Evolutionary conservation across 2,329 filamentous ascomycete genomes (phyloP), one percentile per base, ranked within the genome.

Genomic region (Fusarium chuoi): DNA sequence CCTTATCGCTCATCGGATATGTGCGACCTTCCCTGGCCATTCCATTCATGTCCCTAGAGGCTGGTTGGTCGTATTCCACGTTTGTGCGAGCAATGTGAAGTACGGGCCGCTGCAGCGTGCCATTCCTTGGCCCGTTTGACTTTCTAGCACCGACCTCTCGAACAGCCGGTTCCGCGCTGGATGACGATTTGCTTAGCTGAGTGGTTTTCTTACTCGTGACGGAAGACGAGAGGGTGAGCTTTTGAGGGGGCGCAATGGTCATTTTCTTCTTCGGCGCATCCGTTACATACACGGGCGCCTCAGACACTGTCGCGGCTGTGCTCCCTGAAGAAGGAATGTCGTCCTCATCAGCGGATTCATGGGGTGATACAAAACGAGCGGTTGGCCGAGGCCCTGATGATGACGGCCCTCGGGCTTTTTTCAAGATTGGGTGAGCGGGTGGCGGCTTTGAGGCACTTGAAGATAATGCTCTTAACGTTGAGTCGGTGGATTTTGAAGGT

Each of bases 351-450:
- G 84, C 84, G 38, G 87, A 87, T 36, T 83, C 84, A 38, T 85
- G 85, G 5, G 89, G 89, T 22, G 88, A 88, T 13, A 87, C 85
- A 74, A 91, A 91, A n/a, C 89, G 87, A 61, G 89, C 89, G 14
- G 88, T 90, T n/a, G 88, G 89, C 26, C 87, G 85, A 18, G 88
- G 86, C 10, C 88, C 87, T 22, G 84, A 85, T 26, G 83, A 81
- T 36, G 88, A 88, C 64, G 88, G 87, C 20, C 86, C 86, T 75
- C 87, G 85, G 49, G 85, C 82, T 79, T 91, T 91, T 78, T 90
- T 91, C 66, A 91, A 77, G 60, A 91, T 91, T 2, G 89, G 89
- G 73, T 89, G 88, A 7, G 85, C 78, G 41, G 85, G 87, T 9
- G 86, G 84, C 13, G 85, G 84, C 63, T 85, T 85, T 20, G 84